Evolutionary conservation across 352 stramenopile species (phyloP).

Genomic region (Phytopythium mirpurense): DNA sequence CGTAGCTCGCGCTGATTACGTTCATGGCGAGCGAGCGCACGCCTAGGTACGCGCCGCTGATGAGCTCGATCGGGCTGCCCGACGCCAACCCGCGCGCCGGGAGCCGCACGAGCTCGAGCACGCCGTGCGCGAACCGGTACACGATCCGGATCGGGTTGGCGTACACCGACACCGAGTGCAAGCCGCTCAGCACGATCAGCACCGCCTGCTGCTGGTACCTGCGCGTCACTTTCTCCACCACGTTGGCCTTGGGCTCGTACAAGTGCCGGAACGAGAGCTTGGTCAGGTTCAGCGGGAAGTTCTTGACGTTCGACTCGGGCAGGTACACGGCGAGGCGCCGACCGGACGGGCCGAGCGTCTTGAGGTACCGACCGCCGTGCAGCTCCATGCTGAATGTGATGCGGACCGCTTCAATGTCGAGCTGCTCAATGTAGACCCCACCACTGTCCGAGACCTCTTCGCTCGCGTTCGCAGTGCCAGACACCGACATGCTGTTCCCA

Average conservation of each 20-base stretch:
- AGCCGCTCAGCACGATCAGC: slow-evolving; percentile 72
- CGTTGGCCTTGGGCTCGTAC: slow-evolving; percentile 71
- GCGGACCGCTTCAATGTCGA: slow-evolving; percentile 79
- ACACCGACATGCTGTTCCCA: slow-evolving; percentile 3
- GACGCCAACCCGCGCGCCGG: slow-evolving; percentile 74
- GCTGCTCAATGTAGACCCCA: slow-evolving; percentile 85
- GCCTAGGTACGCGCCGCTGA: slow-evolving; percentile 79
- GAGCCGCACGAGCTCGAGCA: slow-evolving; percentile 77
- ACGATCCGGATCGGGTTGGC: slow-evolving; percentile 86
- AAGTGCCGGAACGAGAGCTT: slow-evolving; percentile 79
- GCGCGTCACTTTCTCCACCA: slow-evolving; percentile 72
- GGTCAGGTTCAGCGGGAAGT: slow-evolving; percentile 81
- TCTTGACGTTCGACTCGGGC: slow-evolving; percentile 87
- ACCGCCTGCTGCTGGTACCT: slow-evolving; percentile 85
- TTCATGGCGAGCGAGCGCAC: slow-evolving; percentile 86
- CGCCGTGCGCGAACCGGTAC: slow-evolving; percentile 76
- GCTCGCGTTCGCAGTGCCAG: slow-evolving; percentile 8
- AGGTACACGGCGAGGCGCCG: slow-evolving; percentile 74
- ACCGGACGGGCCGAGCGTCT: slow-evolving; percentile 72
- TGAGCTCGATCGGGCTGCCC: slow-evolving; percentile 75
- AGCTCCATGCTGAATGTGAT: slow-evolving; percentile 87
- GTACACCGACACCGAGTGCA: slow-evolving; percentile 86
- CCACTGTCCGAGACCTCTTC: slow-evolving; percentile 27
- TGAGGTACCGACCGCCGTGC: slow-evolving; percentile 79
- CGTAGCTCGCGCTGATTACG: slow-evolving; percentile 85